Conservation (phyloP, 2,329 filamentous ascomycete species). For the Talaromyces pinophilus region DNA sequence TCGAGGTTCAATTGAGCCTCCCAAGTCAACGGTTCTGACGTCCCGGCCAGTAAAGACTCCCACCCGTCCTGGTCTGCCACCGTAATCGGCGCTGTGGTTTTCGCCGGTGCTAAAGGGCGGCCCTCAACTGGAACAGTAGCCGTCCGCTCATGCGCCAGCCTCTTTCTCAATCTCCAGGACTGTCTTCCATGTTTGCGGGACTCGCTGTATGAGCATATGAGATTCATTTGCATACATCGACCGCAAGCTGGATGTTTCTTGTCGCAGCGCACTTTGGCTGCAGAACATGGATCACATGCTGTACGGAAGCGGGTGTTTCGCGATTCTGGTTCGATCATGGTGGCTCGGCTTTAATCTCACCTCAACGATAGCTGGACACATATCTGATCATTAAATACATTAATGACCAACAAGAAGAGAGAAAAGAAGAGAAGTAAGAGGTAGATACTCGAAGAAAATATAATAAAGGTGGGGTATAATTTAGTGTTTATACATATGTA, state of each 20-base stretch:
- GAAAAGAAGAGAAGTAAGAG: no score
- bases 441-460: no score
- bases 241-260: constrained; percentile 15
- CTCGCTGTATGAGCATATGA: constrained; percentile 12
- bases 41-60: background rate
- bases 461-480: no score
- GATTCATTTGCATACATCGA: background rate
- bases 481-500: no score
- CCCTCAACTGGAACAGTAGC: background rate
- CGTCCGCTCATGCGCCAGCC: background rate
- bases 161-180: constrained; percentile 6
- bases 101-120: background rate
- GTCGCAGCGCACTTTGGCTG: constrained; percentile 18
- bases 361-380: background rate
- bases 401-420: no score
- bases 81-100: background rate
- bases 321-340: background rate
- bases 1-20: background rate
- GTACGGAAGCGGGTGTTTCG: background rate
- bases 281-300: constrained; percentile 18
- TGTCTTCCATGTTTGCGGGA: constrained; percentile 16
- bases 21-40: background rate
- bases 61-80: background rate
- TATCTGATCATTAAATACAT: no score
- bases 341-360: background rate